Base-by-base conservation (phyloP, 495 filamentous ascomycete genomes). In the Cudoniella acicularis region DNA sequence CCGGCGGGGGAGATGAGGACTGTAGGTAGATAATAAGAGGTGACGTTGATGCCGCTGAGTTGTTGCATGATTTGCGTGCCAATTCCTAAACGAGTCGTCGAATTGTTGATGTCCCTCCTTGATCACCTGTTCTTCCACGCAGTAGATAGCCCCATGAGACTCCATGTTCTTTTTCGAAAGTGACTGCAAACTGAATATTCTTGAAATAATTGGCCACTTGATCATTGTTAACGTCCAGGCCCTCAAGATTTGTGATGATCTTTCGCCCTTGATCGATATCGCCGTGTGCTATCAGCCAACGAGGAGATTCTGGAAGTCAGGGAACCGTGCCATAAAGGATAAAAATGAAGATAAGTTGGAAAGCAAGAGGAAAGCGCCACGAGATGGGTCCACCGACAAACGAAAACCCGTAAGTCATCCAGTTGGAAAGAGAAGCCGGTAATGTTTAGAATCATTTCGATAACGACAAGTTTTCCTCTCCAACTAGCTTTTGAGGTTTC, bases 361-460 rank as follows among this genome's bases (percentile, higher is more conserved):
- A 73, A 0, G 66, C 71, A 4, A 75, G 52, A 9, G 72, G 74
- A 52, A 75, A 73, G 10, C 73, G 65, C 73, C 72, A 75, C 59
- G 70, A 66, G n/a, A 68, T 57, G 25, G 63, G 21, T 0, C 63
- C 66, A 48, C 56, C 60, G 26, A 59, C 41, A 55, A 68, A 52
- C 42, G 65, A 73, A n/a, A 72, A 52, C 8, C 60, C 68, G 47
- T 70, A 72, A 50, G 54, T 73, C 54, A 72, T 68, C 71, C 66
- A 73, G 55, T 66, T 73, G 10, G 67, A 58, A 23, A 70, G 36
- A 56, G 62, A 72, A 55, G 36, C 65, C 72, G 4, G 62, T 66
- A 13, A 64, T 66, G 45, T 67, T 69, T 47, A 60, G 67, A 2
- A 73, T 18, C 1, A 65, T 68, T 42, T 68, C 70, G 21, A 71